phyloP scores from a whole-genome alignment of 2,329 filamentous ascomycete genomes.

The Tolypocladium ophioglossoides region DNA sequence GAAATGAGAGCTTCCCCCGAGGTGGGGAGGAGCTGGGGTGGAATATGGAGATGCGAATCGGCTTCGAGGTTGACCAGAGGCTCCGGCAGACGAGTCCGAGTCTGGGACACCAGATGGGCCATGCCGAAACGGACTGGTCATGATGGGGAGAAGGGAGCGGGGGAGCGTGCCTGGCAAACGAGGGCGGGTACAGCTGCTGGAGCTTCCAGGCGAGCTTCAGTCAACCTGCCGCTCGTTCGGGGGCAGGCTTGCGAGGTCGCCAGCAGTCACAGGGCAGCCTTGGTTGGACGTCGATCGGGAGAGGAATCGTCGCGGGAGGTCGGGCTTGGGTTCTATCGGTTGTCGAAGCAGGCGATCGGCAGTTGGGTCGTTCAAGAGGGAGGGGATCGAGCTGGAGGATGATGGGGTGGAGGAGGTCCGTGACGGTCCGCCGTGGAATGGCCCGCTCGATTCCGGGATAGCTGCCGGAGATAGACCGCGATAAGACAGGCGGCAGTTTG shows the following conservation, averaged over 20 bases:
- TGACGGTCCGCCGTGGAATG: not conserved
- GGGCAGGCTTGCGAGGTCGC: conserved; percentile 1
- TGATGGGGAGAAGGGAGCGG: conserved; percentile 1
- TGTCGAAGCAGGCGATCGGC: not conserved
- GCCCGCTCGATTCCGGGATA: not conserved
- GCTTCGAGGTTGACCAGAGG: conserved; percentile 4
- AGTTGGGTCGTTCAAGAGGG: not conserved
- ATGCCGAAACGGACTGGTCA: conserved; percentile 12
- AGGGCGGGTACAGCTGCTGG: conserved; percentile 5
- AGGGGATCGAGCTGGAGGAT: not conserved
- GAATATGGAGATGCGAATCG: conserved; percentile 10
- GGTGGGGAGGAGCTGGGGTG: conserved; percentile 23
- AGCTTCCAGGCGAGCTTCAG: conserved; percentile 9
- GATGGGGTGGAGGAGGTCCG: not conserved
- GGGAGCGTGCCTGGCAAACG: conserved; percentile 8
- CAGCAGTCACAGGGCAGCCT: not conserved
- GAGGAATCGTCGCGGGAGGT: not conserved
- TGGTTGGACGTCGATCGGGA: not conserved
- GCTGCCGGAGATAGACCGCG: not conserved
- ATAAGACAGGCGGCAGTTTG: not conserved
- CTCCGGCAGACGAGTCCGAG: conserved; percentile 11
- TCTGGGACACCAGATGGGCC: conserved; percentile 14
- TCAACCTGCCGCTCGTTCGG: conserved; percentile 9
- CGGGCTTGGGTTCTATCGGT: not conserved
- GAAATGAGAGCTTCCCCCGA: conserved; percentile 33